A percentile compares a stretch with the other conserved stretches of the same genome.
phyloP scores from a whole-genome alignment of 345 rosid species.

The Eucalyptus guilfoylei region DNA sequence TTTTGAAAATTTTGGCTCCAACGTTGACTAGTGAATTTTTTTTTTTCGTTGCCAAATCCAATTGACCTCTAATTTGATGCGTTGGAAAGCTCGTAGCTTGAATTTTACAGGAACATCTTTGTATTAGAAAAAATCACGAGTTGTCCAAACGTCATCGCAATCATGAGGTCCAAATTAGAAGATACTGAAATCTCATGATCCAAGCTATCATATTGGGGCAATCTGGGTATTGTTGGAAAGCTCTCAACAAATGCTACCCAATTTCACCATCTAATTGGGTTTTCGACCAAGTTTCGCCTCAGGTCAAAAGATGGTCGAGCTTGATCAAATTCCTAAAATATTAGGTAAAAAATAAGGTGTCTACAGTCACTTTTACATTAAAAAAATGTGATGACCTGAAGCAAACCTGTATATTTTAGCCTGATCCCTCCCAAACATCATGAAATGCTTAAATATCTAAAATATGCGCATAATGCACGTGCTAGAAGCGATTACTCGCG shows the following conservation, averaged over 20 bases:
- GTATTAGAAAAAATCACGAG: not conserved
- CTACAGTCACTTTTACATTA: not conserved
- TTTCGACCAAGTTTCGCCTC: not conserved
- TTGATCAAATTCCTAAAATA: not conserved
- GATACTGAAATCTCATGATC: not conserved
- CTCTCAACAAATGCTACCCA: not conserved
- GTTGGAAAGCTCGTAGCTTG: not conserved
- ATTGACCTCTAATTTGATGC: not conserved
- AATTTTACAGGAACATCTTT: not conserved
- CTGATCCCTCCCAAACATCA: not conserved
- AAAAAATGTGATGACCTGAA: not conserved
- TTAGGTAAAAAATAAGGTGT: not conserved
- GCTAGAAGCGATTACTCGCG: not conserved
- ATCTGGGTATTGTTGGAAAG: not conserved
- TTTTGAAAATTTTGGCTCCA: not conserved
- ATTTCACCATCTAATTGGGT: not conserved
- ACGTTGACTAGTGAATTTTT: not conserved
- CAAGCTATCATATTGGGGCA: not conserved
- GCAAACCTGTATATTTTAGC: not conserved
- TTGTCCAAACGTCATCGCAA: not conserved
- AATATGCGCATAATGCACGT: too few species aligned
- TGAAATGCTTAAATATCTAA: not conserved
- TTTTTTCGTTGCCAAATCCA: not conserved
- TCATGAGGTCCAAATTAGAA: not conserved
- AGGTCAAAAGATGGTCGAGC: not conserved